A percentile compares a stretch with the other conserved stretches of the same genome.
These are phyloP conservation scores for Phytophthora agathidicida DNA, from an alignment of 352 stramenopile species.

Conservation along the genomic window DNA sequence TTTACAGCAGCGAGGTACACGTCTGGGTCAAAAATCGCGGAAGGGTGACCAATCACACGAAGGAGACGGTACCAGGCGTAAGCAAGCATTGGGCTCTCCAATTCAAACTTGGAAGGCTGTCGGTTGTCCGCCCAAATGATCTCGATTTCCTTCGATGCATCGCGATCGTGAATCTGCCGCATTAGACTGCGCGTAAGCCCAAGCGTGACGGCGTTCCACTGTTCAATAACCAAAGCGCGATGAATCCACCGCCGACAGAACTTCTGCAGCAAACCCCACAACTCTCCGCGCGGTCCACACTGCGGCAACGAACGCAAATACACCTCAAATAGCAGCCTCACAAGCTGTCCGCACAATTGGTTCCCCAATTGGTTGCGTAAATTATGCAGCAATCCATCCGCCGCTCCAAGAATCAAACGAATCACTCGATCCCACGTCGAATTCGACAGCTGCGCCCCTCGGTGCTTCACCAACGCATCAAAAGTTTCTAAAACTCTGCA, in stretches of 20 bases:
- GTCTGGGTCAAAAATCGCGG: conserved; percentile 81
- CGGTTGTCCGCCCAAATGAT: conserved; percentile 78
- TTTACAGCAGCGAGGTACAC: conserved; percentile 86
- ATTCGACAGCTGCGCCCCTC: conserved; percentile 59
- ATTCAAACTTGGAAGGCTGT: conserved; percentile 69
- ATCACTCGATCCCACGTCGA: conserved; percentile 87
- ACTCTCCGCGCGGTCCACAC: conserved; percentile 73
- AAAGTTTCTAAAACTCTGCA: conserved; percentile 80
- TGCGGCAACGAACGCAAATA: conserved; percentile 74
- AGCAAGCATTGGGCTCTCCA: conserved; percentile 74
- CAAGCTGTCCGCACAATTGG: conserved; percentile 75
- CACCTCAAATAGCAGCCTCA: conserved; percentile 80
- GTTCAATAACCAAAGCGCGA: conserved; percentile 84
- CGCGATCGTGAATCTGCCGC: conserved; percentile 61
- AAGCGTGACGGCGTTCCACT: conserved; percentile 83
- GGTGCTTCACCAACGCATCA: conserved; percentile 73
- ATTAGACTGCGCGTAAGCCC: conserved; percentile 81
- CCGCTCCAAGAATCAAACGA: conserved; percentile 75
- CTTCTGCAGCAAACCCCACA: conserved; percentile 84
- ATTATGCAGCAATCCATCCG: conserved; percentile 80
- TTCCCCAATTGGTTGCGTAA: conserved; percentile 76
- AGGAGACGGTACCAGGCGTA: conserved; percentile 88
- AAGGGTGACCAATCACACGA: conserved; percentile 84
- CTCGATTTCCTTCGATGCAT: conserved; percentile 67
- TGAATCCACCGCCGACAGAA: conserved; percentile 90